Base-by-base conservation (phyloP, 257 asterid genomes). In the Lithospermum erythrorhizon region DNA sequence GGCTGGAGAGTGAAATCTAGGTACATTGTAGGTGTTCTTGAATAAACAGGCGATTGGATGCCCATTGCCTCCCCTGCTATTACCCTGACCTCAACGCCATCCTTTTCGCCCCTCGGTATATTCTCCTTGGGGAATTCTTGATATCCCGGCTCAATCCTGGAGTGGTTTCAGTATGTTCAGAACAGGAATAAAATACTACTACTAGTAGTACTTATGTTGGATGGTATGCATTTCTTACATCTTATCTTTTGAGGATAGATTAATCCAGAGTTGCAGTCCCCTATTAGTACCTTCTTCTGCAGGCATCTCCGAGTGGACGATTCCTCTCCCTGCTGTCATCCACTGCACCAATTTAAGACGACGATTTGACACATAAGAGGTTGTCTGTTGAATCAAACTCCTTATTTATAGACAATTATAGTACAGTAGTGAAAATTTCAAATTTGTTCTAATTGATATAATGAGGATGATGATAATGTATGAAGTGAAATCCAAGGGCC, bases 311-410 rank as follows among this genome's bases (percentile, higher is more conserved):
- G 98, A 85, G 78, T 91, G 98, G 67, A 91, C 79, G 20, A 91
- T 84, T 30, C 98, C 98, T 69, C 93, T 82, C 30, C 98, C 98
- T 22, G 96, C 95, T 3, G 98, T 91, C 98, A 88, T 88, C 98
- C 98, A 91, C 98, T 91, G 80, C 79, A 70, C 1, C 49, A 41
- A 41, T 2, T 41, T 14, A 41, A 11, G 49, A 41, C 16, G 3
- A 37, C 30, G 6, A 2, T 27, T 27, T 3, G 6, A 27, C n/a
- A n/a, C n/a, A n/a, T n/a, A n/a, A n/a, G n/a, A n/a, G n/a, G n/a
- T n/a, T n/a, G n/a, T n/a, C n/a, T n/a, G 2, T 2, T 1, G 27
- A 2, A 24, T 24, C 27, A 24, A 24, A 24, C 27, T 2, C 27
- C 27, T 24, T 4, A 24, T 24, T 24, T 24, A 24, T 24, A 24